Evolutionary conservation across 768 basidiomycete species (phyloP).

Genomic region (Leccinellum luteum): DNA sequence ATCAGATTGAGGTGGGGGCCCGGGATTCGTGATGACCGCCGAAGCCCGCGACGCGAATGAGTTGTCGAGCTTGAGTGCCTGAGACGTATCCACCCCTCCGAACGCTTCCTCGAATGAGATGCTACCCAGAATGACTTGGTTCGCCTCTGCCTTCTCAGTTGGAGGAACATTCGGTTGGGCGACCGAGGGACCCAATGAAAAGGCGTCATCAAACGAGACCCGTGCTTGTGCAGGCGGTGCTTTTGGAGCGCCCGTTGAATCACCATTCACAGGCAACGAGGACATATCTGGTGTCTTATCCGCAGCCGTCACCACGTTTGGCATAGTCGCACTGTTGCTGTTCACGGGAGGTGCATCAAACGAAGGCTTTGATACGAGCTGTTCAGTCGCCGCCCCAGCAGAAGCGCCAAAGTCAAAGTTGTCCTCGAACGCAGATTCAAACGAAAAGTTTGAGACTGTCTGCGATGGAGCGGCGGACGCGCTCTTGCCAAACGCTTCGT

Average conservation of each 20-base stretch:
- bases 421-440: slow-evolving; percentile 64
- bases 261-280: slow-evolving; percentile 12
- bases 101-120: slow-evolving; percentile 60
- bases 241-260: slow-evolving; percentile 7
- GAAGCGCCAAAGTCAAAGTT: slow-evolving; percentile 61
- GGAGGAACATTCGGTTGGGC: slow-evolving; percentile 3
- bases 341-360: slow-evolving; percentile 23
- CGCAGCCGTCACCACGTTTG: slow-evolving; percentile 1
- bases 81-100: slow-evolving; percentile 40
- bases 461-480: slow-evolving; percentile 37
- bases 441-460: slow-evolving; percentile 45
- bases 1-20: slow-evolving; percentile 15
- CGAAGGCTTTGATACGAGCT: slow-evolving; percentile 26
- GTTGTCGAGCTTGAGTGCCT: slow-evolving; percentile 39
- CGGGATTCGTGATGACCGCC: slow-evolving; percentile 26
- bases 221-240: slow-evolving; percentile 17
- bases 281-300: slow-evolving; percentile 14
- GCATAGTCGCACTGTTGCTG: slow-evolving; percentile 17
- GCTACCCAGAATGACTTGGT: slow-evolving; percentile 9
- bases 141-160: slow-evolving; percentile 14
- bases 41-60: slow-evolving; percentile 37
- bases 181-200: slow-evolving; percentile 32
- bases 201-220: slow-evolving; percentile 48
- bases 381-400: slow-evolving; percentile 31
- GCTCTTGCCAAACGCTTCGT: slow-evolving; percentile 67